Conservation (phyloP, 495 filamentous ascomycete species). For the Daldinia vernicosa region DNA sequence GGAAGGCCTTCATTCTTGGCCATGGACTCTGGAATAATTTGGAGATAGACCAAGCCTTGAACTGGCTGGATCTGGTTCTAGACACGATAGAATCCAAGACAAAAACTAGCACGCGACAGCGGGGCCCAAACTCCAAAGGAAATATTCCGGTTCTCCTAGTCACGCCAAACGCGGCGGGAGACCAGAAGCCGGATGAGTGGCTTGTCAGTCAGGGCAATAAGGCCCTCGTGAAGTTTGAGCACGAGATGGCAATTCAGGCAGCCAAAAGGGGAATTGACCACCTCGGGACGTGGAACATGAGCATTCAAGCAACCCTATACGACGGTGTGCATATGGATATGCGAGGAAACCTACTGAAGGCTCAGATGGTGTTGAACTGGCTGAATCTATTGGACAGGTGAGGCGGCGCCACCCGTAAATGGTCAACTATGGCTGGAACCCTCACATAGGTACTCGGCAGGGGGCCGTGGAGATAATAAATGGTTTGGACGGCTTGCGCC, state of each 20-base stretch:
- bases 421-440: slow-evolving; percentile 6
- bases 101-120: slow-evolving; percentile 31
- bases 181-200: slow-evolving; percentile 63
- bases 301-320: slow-evolving; percentile 60
- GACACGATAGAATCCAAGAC: slow-evolving; percentile 44
- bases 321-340: slow-evolving; percentile 65
- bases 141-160: slow-evolving; percentile 57
- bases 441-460: slow-evolving; percentile 15
- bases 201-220: slow-evolving; percentile 62
- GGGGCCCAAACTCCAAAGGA: slow-evolving; percentile 16
- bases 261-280: slow-evolving; percentile 56
- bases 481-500: slow-evolving; percentile 2
- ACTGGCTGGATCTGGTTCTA: slow-evolving; percentile 57
- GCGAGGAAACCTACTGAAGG: slow-evolving; percentile 62
- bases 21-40: slow-evolving; percentile 64
- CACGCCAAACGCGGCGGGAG: slow-evolving; percentile 63
- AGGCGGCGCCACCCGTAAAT: slow-evolving; percentile 13
- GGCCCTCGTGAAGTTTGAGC: slow-evolving; percentile 59
- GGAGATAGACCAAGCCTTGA: slow-evolving; percentile 55
- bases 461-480: slow-evolving; percentile 16
- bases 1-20: slow-evolving; percentile 59
- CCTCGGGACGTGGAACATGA: slow-evolving; percentile 65
- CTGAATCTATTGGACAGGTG: slow-evolving; percentile 49
- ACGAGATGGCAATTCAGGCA: slow-evolving; percentile 52
- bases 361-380: slow-evolving; percentile 68